Conservation (phyloP, 495 filamentous ascomycete species). For the Aeminium ludgeri region DNA sequence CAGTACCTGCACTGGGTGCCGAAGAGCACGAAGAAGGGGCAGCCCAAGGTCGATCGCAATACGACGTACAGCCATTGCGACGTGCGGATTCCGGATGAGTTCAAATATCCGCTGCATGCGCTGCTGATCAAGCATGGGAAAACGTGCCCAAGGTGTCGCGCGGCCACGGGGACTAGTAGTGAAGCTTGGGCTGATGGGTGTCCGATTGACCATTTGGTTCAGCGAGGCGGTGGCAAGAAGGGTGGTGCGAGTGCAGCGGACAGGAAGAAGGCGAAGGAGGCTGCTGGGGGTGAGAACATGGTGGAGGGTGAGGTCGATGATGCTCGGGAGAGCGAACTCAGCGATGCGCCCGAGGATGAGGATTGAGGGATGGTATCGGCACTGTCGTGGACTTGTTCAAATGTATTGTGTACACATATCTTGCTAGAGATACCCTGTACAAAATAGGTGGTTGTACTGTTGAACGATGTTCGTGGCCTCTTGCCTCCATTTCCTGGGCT, state of each 20-base stretch:
- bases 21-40: slow-evolving; percentile 17
- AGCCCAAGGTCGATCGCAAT: slow-evolving; percentile 43
- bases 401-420: too few species aligned
- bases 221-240: slow-evolving; percentile 24
- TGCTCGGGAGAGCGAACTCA: slow-evolving; percentile 15
- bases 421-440: too few species aligned
- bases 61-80: slow-evolving; percentile 70
- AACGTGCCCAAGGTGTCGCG: slow-evolving; percentile 59
- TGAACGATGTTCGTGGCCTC: too few species aligned
- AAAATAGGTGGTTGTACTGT: background rate
- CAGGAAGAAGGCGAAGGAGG: slow-evolving; percentile 17
- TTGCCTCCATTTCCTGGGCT: too few species aligned
- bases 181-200: slow-evolving; percentile 28
- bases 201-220: slow-evolving; percentile 30
- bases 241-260: slow-evolving; percentile 12
- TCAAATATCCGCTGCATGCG: slow-evolving; percentile 82
- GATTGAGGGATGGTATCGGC: background rate
- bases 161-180: slow-evolving; percentile 26
- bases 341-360: slow-evolving; percentile 15
- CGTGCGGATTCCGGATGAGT: slow-evolving; percentile 58
- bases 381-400: too few species aligned
- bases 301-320: slow-evolving; percentile 10
- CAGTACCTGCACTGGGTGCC: slow-evolving; percentile 80
- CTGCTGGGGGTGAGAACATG: slow-evolving; percentile 8
- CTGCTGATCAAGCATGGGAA: slow-evolving; percentile 79